Evolutionary conservation across 1,284 basidiomycete species (phyloP).

Genomic region (Naganishia sp.): DNA sequence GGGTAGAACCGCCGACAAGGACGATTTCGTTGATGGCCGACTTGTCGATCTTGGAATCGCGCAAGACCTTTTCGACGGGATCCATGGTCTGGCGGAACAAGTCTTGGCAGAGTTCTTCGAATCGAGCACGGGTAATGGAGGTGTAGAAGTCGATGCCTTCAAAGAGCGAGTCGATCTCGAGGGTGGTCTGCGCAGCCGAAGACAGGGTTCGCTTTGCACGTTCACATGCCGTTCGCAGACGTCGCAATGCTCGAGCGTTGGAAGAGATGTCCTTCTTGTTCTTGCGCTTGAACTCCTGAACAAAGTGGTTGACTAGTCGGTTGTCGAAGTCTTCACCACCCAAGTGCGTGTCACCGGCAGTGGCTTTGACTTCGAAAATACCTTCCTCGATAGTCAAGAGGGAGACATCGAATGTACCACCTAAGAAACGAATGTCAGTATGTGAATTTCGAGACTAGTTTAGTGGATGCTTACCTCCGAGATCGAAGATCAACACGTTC

Average conservation of each 20-base stretch:
- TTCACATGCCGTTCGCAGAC: conserved; percentile 96
- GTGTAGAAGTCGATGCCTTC: conserved; percentile 99
- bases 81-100: conserved; percentile 96
- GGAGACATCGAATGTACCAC: conserved; percentile 97
- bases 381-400: conserved; percentile 99
- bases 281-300: conserved; percentile 98
- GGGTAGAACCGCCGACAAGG: conserved; percentile 95
- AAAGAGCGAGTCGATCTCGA: conserved; percentile 97
- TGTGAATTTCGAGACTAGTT: no score
- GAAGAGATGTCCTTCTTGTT: conserved; percentile 93
- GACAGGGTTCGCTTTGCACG: conserved; percentile 98
- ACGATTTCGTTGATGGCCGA: conserved; percentile 92
- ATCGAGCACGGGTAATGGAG: conserved; percentile 95
- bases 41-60: conserved; percentile 98
- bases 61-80: conserved; percentile 97
- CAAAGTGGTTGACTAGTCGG: conserved; percentile 95
- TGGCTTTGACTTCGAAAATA: conserved; percentile 99
- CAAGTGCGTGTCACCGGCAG: conserved; percentile 97
- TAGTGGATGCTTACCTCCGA: conserved; percentile 60
- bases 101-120: conserved; percentile 97
- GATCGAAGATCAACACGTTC: conserved; percentile 94
- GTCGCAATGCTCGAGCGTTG: conserved; percentile 93
- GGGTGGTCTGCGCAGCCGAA: conserved; percentile 92
- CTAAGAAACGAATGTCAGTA: background rate
- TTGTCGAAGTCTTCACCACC: conserved; percentile 99